These are phyloP conservation scores for Amanita rubescens DNA, from an alignment of 768 basidiomycete genomes.

Conservation along the genomic window DNA sequence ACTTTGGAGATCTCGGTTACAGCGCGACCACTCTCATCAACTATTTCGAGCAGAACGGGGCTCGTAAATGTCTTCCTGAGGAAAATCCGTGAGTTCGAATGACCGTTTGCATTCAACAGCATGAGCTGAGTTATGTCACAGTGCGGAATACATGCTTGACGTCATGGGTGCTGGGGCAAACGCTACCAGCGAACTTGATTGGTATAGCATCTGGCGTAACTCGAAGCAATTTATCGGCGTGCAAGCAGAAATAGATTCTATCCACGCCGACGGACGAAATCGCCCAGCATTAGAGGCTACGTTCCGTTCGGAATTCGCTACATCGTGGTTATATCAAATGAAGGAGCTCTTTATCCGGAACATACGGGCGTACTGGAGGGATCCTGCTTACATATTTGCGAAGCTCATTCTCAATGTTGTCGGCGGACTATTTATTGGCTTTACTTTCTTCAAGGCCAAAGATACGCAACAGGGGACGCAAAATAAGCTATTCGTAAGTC, in stretches of 20 bases:
- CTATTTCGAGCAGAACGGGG: conserved; percentile 72
- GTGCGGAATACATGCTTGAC: conserved; percentile 60
- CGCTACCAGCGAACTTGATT: conserved; percentile 44
- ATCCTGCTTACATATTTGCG: conserved; percentile 52
- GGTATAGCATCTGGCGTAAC: conserved; percentile 50
- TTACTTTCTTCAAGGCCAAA: conserved; percentile 55
- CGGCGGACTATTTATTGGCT: conserved; percentile 51
- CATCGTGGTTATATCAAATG: conserved; percentile 45
- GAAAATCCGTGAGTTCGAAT: conserved; percentile 61
- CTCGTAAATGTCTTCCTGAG: conserved; percentile 45
- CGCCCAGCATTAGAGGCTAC: conserved; percentile 29
- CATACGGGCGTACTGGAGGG: conserved; percentile 41
- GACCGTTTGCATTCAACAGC: conserved; percentile 41
- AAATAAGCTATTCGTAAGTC: conserved; percentile 56
- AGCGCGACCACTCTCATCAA: conserved; percentile 54
- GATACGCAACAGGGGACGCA: conserved; percentile 51
- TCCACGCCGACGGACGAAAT: conserved; percentile 41
- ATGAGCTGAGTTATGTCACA: conserved; percentile 13
- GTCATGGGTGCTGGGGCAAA: conserved; percentile 72
- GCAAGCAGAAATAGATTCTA: conserved; percentile 33
- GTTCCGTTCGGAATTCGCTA: conserved; percentile 40
- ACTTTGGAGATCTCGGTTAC: conserved; percentile 65
- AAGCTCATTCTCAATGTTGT: conserved; percentile 49
- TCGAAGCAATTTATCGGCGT: conserved; percentile 36
- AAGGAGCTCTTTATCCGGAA: conserved; percentile 38